Conservation (phyloP, 1,139 yeast species). For the Suhomyces bribrorum region DNA sequence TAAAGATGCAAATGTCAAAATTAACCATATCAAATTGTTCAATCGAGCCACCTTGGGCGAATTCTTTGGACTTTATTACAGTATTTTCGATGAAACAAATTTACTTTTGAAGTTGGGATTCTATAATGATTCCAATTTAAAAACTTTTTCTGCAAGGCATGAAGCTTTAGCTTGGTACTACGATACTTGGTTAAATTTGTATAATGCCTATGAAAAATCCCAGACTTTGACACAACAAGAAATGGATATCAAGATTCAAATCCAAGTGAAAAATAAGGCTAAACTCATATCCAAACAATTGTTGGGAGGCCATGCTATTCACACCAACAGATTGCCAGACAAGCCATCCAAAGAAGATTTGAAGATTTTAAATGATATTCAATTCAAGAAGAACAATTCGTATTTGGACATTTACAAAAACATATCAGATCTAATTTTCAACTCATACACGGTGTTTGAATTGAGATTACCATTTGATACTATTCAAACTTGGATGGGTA, state of each 20-base stretch:
- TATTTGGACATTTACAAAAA: constrained; percentile 45
- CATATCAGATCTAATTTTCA: constrained; percentile 44
- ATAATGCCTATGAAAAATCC: constrained; percentile 23
- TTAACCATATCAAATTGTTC: constrained; percentile 14
- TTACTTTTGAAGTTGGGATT: constrained; percentile 25
- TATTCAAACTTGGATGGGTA: constrained; percentile 52
- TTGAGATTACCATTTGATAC: constrained; percentile 45
- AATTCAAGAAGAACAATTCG: constrained; percentile 41
- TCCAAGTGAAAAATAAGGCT: constrained; percentile 35
- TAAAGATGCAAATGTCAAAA: constrained; percentile 11
- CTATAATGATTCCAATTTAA: constrained; percentile 16
- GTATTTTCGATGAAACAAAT: constrained; percentile 24
- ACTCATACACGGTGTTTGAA: constrained; percentile 46
- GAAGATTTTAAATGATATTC: constrained; percentile 33
- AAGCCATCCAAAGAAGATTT: constrained; percentile 24
- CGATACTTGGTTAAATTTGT: constrained; percentile 28
- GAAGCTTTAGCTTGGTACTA: constrained; percentile 31
- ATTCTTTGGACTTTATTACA: constrained; percentile 24
- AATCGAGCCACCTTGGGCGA: constrained; percentile 21
- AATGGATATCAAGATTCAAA: constrained; percentile 26
- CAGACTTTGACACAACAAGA: constrained; percentile 23
- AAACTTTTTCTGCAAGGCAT: constrained; percentile 21
- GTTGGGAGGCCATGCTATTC: constrained; percentile 17
- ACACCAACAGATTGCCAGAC: constrained; percentile 1
- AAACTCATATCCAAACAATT: constrained; percentile 39